phyloP scores from a whole-genome alignment of 2,329 filamentous ascomycete genomes.

The Trichophyton benhamiae region DNA sequence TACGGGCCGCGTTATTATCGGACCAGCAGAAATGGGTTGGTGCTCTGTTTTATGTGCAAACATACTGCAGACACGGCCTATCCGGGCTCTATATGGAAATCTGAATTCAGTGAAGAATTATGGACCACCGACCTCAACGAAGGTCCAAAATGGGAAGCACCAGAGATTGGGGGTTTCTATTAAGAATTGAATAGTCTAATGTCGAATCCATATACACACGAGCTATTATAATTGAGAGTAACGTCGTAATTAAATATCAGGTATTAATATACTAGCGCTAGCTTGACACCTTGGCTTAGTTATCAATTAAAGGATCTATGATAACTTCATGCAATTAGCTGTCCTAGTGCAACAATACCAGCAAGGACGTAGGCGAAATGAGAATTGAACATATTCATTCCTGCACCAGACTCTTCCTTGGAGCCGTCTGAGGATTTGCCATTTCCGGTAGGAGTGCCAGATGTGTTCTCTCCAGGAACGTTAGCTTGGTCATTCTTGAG shows the following conservation, averaged over 20 bases:
- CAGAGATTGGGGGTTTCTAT: too few species aligned
- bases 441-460: constrained; percentile 11
- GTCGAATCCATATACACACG: too few species aligned
- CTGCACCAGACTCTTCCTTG: constrained; percentile 1
- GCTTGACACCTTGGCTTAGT: not conserved
- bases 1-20: not conserved
- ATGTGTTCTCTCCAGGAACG: constrained; percentile 37
- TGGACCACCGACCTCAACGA: too few species aligned
- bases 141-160: too few species aligned
- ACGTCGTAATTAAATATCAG: too few species aligned
- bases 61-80: not conserved
- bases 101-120: not conserved
- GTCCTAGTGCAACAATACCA: not conserved
- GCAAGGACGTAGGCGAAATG: not conserved
- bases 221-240: too few species aligned
- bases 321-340: not conserved
- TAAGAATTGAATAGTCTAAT: too few species aligned
- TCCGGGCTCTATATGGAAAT: not conserved
- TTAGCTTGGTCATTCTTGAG: constrained; percentile 44
- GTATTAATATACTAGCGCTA: not conserved
- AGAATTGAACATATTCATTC: not conserved
- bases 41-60: not conserved
- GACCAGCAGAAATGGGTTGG: not conserved
- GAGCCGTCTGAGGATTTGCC: not conserved
- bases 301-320: not conserved